Percentiles rank a stretch among this genome's conserved stretches.
Conservation (phyloP, 1,139 yeast genomes). For the Suhomyces panamericanus region DNA sequence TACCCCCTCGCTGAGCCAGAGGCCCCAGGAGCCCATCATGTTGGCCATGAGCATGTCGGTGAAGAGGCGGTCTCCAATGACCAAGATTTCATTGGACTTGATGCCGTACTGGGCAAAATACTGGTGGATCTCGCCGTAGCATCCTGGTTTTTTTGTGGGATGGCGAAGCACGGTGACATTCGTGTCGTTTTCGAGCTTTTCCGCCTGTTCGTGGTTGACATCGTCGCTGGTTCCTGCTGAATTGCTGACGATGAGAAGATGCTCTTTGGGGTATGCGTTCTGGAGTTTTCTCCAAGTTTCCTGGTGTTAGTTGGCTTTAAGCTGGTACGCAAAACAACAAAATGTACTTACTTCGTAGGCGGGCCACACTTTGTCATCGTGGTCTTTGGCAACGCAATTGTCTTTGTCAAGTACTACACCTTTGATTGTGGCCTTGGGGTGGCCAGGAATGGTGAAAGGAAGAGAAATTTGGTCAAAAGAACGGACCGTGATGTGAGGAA, state of each 20-base stretch:
- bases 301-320: slow-evolving; percentile 13
- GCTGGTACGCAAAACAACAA: no score
- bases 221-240: slow-evolving; percentile 93
- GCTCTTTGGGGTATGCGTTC: slow-evolving; percentile 60
- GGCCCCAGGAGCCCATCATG: slow-evolving; percentile 82
- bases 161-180: slow-evolving; percentile 83
- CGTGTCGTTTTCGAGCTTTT: slow-evolving; percentile 58
- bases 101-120: slow-evolving; percentile 54
- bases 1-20: slow-evolving; percentile 85
- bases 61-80: slow-evolving; percentile 86
- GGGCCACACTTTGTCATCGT: slow-evolving; percentile 79
- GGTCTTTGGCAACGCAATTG: slow-evolving; percentile 89
- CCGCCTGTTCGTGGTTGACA: slow-evolving; percentile 58
- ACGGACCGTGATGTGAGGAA: slow-evolving; percentile 64
- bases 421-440: slow-evolving; percentile 41
- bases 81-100: slow-evolving; percentile 66
- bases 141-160: slow-evolving; percentile 85
- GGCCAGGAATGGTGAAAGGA: slow-evolving; percentile 10
- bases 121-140: slow-evolving; percentile 65
- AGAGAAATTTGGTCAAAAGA: slow-evolving; percentile 60
- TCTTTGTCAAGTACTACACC: slow-evolving; percentile 93
- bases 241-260: slow-evolving; percentile 79
- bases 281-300: slow-evolving; percentile 60
- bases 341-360: slow-evolving; percentile 45
- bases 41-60: slow-evolving; percentile 95